Evolutionary conservation across 2,329 filamentous ascomycete species (phyloP), one percentile per base, ranked within the genome.

Genomic region (Phialophora expanda): DNA sequence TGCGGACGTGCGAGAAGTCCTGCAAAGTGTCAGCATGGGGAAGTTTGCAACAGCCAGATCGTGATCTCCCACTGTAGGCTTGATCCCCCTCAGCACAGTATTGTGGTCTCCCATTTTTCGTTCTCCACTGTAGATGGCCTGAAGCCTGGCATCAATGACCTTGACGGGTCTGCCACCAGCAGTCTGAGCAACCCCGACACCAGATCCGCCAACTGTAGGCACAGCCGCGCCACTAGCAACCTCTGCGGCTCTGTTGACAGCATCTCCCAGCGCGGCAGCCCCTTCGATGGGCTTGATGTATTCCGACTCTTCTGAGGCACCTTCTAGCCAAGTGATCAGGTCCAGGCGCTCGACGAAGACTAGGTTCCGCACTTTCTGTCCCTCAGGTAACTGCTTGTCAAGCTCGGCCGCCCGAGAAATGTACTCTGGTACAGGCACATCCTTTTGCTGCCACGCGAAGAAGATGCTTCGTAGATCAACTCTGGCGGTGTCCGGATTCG

Each of bases 1-100:
- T 97, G 74, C 93, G 91, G 69, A 97, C 90, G 74, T 93, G 89
- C 17, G 93, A 94, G 78, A 98, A 98, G 80, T 99, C 95, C 92
- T 97, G 74, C 38, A 12, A 26, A 28, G 53, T n/a, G 28, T 74
- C 50, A 72, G 59, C 22, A 53, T n/a, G 41, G 12, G 28, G 24
- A 14, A 61, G 41, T 24, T 66, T 68, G 61, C 17, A 20, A 44
- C 38, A 44, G 38, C 38, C 8, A n/a, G 3, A 44, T n/a, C n/a
- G 4, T 46, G 46, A 12, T 11, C 53, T 41, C 88, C 73, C 83
- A 96, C 93, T 50, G 91, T 93, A 56, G 91, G 89, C 78, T 97
- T 98, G 74, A 92, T 89, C 1, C 95, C 95, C 66, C 93, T 85
- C 64, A 99, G 81, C 9, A 93, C 86, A 41, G 88, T 93, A 79